These are phyloP conservation scores for Davidsoniella virescens DNA, from an alignment of 2,329 filamentous ascomycete species.

Conservation along the genomic window DNA sequence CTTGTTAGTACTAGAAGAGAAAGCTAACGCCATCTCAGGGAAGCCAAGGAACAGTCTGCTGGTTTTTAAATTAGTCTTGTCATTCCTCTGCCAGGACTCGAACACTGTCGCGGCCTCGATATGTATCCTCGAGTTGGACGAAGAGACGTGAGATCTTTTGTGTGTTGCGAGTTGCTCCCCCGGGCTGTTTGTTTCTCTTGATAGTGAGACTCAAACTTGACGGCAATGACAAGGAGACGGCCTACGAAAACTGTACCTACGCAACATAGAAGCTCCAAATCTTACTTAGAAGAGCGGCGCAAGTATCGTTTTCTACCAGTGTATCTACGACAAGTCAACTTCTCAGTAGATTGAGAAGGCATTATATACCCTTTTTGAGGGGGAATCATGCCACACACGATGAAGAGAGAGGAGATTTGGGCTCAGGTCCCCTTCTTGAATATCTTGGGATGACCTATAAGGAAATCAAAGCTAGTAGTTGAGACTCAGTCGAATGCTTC, in stretches of 20 bases:
- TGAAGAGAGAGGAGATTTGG: too few species aligned
- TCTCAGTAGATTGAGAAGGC: background rate
- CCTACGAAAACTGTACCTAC: slow-evolving; percentile 1
- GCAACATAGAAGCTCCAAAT: background rate
- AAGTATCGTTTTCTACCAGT: slow-evolving; percentile 4
- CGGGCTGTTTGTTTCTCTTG: background rate
- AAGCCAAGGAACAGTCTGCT: background rate
- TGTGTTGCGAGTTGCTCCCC: slow-evolving; percentile 4
- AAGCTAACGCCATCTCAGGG: background rate
- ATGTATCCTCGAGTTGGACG: background rate
- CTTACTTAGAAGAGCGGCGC: too few species aligned
- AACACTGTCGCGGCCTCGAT: background rate
- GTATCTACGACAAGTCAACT: slow-evolving; percentile 1
- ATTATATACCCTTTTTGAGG: too few species aligned
- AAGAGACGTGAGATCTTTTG: background rate
- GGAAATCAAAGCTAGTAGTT: too few species aligned
- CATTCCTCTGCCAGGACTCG: slow-evolving; percentile 3
- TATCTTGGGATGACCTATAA: too few species aligned
- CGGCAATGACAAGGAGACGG: background rate
- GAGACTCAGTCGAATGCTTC: too few species aligned
- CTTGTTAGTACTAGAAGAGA: too few species aligned
- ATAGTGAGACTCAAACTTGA: too few species aligned
- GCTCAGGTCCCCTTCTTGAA: too few species aligned
- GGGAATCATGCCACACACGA: too few species aligned
- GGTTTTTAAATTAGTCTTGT: background rate